A percentile compares a stretch with the other conserved stretches of the same genome.
Evolutionary conservation across 768 basidiomycete genomes (phyloP).

Genomic region (Lactifluus pinguis): DNA sequence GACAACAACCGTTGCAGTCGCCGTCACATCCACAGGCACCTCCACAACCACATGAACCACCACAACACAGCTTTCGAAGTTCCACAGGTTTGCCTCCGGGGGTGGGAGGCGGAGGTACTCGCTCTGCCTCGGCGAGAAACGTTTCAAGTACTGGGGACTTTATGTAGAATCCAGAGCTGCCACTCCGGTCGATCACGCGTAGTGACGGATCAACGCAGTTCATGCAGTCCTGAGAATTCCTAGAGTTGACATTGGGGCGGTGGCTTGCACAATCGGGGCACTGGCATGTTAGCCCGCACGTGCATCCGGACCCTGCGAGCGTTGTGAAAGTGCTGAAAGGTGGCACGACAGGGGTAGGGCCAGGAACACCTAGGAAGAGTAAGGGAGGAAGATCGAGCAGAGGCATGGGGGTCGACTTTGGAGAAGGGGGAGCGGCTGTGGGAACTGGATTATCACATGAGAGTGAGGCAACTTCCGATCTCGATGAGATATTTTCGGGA

Average conservation of each 20-base stretch:
- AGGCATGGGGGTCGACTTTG: neutral
- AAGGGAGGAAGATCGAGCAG: conserved; percentile 18
- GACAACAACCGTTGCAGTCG: conserved; percentile 16
- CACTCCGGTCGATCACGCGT: conserved; percentile 7
- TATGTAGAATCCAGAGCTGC: neutral
- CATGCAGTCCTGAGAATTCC: conserved; percentile 4
- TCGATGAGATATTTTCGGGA: neutral
- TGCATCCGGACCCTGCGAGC: conserved; percentile 20
- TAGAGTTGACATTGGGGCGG: neutral
- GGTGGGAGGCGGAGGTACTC: conserved; percentile 14
- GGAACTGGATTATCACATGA: neutral
- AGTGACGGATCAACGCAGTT: conserved; percentile 15
- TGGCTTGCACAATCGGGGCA: conserved; percentile 16
- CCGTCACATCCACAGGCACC: conserved; percentile 16
- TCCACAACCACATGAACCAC: conserved; percentile 16
- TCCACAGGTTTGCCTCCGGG: conserved; percentile 15
- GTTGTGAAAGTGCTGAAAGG: conserved; percentile 20
- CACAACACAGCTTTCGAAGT: conserved; percentile 20
- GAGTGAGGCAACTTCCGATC: neutral
- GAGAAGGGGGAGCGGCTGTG: neutral
- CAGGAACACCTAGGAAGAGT: conserved; percentile 8
- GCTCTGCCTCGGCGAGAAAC: conserved; percentile 16
- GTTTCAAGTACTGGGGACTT: conserved; percentile 9
- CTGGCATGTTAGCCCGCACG: conserved; percentile 19
- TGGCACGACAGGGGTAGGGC: conserved; percentile 12